These are phyloP conservation scores for Chlamydomonas reinhardtii DNA, from an alignment of 163 green algal species.

Conservation along the genomic window DNA sequence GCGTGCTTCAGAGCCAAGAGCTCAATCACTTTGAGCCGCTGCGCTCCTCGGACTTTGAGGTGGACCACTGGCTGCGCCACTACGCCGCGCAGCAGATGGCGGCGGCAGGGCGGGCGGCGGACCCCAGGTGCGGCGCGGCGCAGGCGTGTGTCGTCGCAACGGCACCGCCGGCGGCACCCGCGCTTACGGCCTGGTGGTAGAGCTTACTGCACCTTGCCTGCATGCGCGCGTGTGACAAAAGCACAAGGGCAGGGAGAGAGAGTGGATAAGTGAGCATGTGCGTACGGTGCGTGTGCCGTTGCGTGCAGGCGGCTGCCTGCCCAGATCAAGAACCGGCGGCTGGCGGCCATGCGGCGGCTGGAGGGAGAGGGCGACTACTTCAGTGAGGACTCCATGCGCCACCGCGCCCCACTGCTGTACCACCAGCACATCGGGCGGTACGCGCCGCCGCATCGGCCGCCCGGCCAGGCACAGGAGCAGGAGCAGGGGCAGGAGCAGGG, in stretches of 20 bases:
- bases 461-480: neutral
- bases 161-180: too few relatives aligned
- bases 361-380: slow-evolving; percentile 65
- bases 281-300: too few relatives aligned
- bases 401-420: slow-evolving; percentile 68
- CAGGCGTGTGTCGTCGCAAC: slow-evolving; percentile 13
- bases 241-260: too few relatives aligned
- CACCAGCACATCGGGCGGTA: slow-evolving; percentile 54
- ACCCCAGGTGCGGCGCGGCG: slow-evolving; percentile 37
- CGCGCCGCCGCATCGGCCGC: neutral
- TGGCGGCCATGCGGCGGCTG: slow-evolving; percentile 61
- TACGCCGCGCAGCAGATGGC: neutral
- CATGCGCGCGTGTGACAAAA: too few relatives aligned
- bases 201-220: too few relatives aligned
- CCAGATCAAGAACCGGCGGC: slow-evolving; percentile 62
- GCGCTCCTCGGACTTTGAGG: slow-evolving; percentile 47
- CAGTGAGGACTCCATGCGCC: slow-evolving; percentile 65
- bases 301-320: slow-evolving; percentile 13
- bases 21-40: slow-evolving; percentile 50
- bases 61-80: slow-evolving; percentile 41
- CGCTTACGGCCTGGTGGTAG: too few relatives aligned
- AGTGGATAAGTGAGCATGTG: too few relatives aligned
- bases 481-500: neutral
- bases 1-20: slow-evolving; percentile 47
- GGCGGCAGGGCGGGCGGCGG: slow-evolving; percentile 23